Conservation (phyloP, 768 basidiomycete genomes). For the Suillus luteus region DNA sequence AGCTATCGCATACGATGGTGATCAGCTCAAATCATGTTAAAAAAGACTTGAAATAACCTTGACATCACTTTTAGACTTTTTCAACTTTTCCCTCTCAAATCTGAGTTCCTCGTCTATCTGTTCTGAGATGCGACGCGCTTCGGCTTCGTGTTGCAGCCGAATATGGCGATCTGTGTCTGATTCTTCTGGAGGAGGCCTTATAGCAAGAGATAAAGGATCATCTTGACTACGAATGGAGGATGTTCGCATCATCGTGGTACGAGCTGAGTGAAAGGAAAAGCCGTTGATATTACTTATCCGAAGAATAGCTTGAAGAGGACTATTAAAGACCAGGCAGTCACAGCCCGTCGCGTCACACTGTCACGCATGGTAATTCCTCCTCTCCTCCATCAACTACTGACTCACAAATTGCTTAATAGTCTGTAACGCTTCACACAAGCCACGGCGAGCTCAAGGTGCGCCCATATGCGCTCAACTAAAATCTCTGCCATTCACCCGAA, state of each 20-base stretch:
- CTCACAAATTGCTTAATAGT: constrained; percentile 46
- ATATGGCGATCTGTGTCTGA: constrained; percentile 61
- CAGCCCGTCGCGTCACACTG: constrained; percentile 22
- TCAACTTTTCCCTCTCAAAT: constrained; percentile 64
- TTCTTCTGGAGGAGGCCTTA: constrained; percentile 67
- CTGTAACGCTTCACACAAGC: constrained; percentile 93
- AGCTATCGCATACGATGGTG: constrained; percentile 43
- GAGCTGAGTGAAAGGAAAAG: constrained; percentile 25
- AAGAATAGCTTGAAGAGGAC: neutral
- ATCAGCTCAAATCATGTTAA: constrained; percentile 16
- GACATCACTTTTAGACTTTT: constrained; percentile 71
- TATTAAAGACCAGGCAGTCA: constrained; percentile 26
- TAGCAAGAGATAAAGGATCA: constrained; percentile 70
- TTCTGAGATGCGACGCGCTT: constrained; percentile 76
- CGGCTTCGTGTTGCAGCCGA: constrained; percentile 66
- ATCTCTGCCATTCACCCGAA: constrained; percentile 1
- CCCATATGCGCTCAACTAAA: constrained; percentile 2
- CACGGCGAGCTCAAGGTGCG: constrained; percentile 91
- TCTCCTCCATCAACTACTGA: constrained; percentile 23
- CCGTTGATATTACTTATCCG: constrained; percentile 14
- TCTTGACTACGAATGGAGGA: constrained; percentile 74
- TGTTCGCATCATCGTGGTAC: constrained; percentile 57
- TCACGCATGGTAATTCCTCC: constrained; percentile 28
- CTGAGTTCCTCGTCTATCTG: constrained; percentile 81
- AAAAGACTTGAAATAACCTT: constrained; percentile 46